Evolutionary conservation across 169 alveolate genomes (phyloP).

Genomic region (Eimeria maxima): DNA sequence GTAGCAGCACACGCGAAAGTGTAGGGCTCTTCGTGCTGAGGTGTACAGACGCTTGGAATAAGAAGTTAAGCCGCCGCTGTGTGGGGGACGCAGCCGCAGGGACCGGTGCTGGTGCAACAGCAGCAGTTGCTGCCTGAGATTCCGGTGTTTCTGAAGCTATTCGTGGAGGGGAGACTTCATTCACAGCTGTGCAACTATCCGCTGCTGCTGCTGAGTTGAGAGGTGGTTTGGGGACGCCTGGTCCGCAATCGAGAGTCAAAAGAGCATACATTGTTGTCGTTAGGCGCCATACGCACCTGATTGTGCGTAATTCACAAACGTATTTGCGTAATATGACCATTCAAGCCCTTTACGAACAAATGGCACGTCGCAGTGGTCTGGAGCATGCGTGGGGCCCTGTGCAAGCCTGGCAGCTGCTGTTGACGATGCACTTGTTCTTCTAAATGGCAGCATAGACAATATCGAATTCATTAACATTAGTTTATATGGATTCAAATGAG

Average conservation of each 20-base stretch:
- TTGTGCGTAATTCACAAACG: not conserved
- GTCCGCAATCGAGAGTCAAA: constrained; percentile 12
- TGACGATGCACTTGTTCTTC: not conserved
- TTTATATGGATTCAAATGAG: not conserved
- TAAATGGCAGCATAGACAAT: not conserved
- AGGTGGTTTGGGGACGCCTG: not conserved
- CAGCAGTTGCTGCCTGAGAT: not conserved
- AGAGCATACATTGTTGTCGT: constrained; percentile 1
- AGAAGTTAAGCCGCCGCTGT: constrained; percentile 70
- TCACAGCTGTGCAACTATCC: not conserved
- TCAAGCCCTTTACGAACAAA: not conserved
- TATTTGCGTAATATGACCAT: not conserved
- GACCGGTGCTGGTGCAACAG: not conserved
- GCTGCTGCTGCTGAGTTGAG: constrained; percentile 7
- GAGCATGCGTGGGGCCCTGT: not conserved
- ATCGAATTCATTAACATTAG: not conserved
- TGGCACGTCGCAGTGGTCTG: not conserved
- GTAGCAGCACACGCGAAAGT: constrained; percentile 53
- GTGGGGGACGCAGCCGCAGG: constrained; percentile 58
- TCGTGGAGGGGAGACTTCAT: not conserved
- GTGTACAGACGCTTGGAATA: constrained; percentile 70
- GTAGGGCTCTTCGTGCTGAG: constrained; percentile 63
- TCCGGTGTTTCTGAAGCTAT: not conserved
- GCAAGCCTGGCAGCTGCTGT: not conserved
- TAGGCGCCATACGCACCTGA: not conserved